Conservation (phyloP, 2,329 filamentous ascomycete species). For the Cercospora canescens region DNA sequence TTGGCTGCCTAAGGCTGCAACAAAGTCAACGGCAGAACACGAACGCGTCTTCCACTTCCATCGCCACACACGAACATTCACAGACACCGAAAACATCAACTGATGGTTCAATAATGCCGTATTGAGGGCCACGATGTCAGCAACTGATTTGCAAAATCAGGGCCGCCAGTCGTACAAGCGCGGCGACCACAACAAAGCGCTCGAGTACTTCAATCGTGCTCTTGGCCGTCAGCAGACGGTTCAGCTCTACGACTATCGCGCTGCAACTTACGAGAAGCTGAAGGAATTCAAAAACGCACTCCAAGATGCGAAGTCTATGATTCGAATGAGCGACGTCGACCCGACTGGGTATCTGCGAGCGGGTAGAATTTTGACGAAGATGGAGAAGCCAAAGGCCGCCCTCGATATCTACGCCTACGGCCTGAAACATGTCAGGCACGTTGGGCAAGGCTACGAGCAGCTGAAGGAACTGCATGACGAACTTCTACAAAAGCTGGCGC, state of each 20-base stretch:
- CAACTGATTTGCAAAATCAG: conserved; percentile 10
- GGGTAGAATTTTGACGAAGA: conserved; percentile 49
- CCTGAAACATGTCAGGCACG: conserved; percentile 52
- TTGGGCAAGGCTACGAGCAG: conserved; percentile 36
- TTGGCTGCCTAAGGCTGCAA: not conserved
- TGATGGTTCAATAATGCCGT: not conserved
- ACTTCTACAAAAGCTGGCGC: conserved; percentile 43
- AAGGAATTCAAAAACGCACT: conserved; percentile 53
- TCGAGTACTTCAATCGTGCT: conserved; percentile 38
- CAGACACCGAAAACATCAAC: too few relatives aligned
- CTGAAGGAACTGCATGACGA: conserved; percentile 46
- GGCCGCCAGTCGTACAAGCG: conserved; percentile 41
- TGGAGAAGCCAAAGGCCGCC: conserved; percentile 55
- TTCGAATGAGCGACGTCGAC: conserved; percentile 52
- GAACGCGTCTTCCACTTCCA: not conserved
- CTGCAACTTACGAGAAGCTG: conserved; percentile 57
- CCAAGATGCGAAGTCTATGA: conserved; percentile 58
- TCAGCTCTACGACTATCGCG: conserved; percentile 55
- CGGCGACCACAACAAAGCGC: conserved; percentile 45
- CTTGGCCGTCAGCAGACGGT: conserved; percentile 33
- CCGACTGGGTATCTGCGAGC: conserved; percentile 60
- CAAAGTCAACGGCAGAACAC: not conserved
- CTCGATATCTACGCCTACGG: conserved; percentile 59
- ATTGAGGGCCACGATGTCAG: conserved; percentile 4
- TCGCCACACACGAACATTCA: not conserved